Evolutionary conservation across 805 yeast species (phyloP).

Genomic region (Candida tallmaniae): DNA sequence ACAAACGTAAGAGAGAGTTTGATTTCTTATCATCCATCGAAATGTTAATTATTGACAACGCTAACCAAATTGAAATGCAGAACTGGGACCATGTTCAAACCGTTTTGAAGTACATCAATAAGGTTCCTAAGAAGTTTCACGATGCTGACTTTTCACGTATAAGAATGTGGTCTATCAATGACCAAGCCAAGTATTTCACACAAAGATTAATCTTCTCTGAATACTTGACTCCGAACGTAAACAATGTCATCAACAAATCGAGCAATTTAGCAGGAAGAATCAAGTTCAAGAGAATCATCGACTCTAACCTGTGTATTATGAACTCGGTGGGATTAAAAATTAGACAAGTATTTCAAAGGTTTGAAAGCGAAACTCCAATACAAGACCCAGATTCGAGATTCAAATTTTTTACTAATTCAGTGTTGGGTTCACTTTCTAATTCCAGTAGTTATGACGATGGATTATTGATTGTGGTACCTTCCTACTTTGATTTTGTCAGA

Average conservation of each 20-base stretch:
- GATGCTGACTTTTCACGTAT: conserved; percentile 89
- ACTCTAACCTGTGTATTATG: conserved; percentile 50
- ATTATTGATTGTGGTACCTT: conserved; percentile 73
- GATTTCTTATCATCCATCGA: conserved; percentile 91
- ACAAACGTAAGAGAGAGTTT: conserved; percentile 54
- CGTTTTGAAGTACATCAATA: conserved; percentile 62
- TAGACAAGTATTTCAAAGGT: conserved; percentile 67
- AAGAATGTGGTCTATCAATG: conserved; percentile 89
- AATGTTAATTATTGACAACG: conserved; percentile 70
- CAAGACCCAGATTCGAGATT: conserved; percentile 82
- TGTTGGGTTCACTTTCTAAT: conserved; percentile 68
- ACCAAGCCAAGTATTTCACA: conserved; percentile 64
- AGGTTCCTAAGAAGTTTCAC: conserved; percentile 69
- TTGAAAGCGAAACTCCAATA: conserved; percentile 49
- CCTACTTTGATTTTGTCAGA: conserved; percentile 80
- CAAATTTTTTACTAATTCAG: conserved; percentile 68
- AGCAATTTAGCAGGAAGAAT: conserved; percentile 57
- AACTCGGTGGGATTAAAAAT: conserved; percentile 62
- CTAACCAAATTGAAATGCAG: conserved; percentile 86
- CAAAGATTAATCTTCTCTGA: conserved; percentile 79
- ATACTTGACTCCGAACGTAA: conserved; percentile 76
- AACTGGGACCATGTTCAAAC: conserved; percentile 82
- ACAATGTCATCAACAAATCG: conserved; percentile 50
- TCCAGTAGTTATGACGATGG: conserved; percentile 66
- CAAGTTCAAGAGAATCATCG: conserved; percentile 46